Evolutionary conservation across 2,329 filamentous ascomycete genomes (phyloP), one percentile per base, ranked within the genome.

Genomic region (Leptodontidium sp.): DNA sequence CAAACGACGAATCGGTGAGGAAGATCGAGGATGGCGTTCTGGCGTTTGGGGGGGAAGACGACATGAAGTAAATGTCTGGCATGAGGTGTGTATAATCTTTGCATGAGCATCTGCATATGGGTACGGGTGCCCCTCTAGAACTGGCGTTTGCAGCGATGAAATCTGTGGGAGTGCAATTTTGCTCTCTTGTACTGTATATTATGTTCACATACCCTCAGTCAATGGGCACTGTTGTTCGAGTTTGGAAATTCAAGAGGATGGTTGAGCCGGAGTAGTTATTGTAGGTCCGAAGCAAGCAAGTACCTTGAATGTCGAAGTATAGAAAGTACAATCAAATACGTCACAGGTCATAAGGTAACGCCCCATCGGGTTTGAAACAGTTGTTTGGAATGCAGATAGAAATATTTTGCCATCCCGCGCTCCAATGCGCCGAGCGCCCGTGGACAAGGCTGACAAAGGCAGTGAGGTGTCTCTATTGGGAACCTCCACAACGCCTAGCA

Each of bases 191-290:
- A 74, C 50, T 65, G 62, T 68, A 68, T 66, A 74, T 71, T 74
- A 73, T 66, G 73, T 72, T 61, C 61, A 72, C 71, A 75, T 73
- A 76, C 74, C 73, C 72, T 70, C 35, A 74, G 75, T 73, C 70
- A 50, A 43, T 63, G 26, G 21, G 62, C 15, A 71, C 67, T 74
- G 69, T 69, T 50, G 55, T 71, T 70, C 52, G 57, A 72, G 65
- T 72, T 67, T 35, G 57, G 38, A 58, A 55, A 32, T 21, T 35
- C 7, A 65, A 26, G 26, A 29, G 43, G 45, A 24, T 47, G 24
- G 24, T 35, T 57, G 35, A 53, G 35, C 38, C 14, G 35, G 17
- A 29, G 38, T 38, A 29, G 38, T 38, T 43, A 38, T 38, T 47
- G 15, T 21, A 65, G 53, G 43, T 38, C 53, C 53, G 45, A 61